These are phyloP conservation scores for Tetracladium setigerum DNA, from an alignment of 495 filamentous ascomycete species.

Conservation along the genomic window DNA sequence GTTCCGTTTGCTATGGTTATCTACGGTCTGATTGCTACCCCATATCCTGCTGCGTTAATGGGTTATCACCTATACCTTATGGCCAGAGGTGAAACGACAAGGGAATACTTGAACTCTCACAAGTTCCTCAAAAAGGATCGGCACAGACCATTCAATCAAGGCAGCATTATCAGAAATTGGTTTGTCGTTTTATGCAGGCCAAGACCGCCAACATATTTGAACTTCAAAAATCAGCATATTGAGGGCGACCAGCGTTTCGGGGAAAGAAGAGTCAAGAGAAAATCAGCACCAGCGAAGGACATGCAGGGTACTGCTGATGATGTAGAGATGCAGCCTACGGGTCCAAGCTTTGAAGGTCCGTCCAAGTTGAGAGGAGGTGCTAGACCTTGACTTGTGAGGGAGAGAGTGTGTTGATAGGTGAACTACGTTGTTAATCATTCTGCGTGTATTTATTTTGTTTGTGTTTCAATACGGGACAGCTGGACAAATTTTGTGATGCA, in stretches of 20 bases:
- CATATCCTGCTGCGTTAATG: constrained; percentile 79
- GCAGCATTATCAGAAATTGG: constrained; percentile 70
- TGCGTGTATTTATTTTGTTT: background rate
- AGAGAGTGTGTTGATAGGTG: background rate
- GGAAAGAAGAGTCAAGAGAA: constrained; percentile 46
- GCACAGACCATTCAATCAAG: constrained; percentile 84
- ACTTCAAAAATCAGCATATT: constrained; percentile 71
- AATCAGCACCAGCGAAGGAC: constrained; percentile 28
- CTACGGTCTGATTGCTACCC: constrained; percentile 63
- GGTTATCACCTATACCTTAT: constrained; percentile 88
- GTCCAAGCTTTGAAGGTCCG: constrained; percentile 19
- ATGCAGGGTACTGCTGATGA: constrained; percentile 37
- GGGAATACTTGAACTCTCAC: constrained; percentile 91
- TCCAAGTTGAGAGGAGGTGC: constrained; percentile 2
- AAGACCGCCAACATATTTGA: constrained; percentile 80
- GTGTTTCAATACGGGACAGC: background rate
- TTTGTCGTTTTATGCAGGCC: constrained; percentile 73
- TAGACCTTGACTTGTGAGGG: background rate
- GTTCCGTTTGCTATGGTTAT: constrained; percentile 88
- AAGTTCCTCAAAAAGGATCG: constrained; percentile 89
- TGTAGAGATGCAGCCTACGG: constrained; percentile 49
- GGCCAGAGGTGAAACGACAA: constrained; percentile 84
- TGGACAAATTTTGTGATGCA: too few species aligned
- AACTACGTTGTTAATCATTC: background rate
- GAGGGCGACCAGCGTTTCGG: constrained; percentile 82